phyloP scores from a whole-genome alignment of 2,329 filamentous ascomycete genomes.

The Aspergillus udagawae region DNA sequence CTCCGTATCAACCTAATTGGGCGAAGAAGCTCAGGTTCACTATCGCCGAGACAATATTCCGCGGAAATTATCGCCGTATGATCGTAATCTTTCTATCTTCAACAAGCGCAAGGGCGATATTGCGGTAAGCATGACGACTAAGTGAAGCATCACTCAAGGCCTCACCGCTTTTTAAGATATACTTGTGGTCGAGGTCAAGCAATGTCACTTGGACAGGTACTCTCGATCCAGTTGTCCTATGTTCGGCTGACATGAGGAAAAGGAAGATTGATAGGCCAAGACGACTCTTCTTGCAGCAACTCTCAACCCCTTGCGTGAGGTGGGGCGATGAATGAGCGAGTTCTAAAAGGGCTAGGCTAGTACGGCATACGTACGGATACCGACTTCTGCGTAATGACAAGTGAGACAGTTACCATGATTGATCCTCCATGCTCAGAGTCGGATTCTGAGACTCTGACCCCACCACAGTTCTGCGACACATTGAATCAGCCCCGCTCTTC shows the following conservation, averaged over 20 bases:
- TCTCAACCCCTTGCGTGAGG: constrained; percentile 21
- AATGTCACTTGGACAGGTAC: constrained; percentile 13
- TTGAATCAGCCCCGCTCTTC: background rate
- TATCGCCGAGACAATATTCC: background rate
- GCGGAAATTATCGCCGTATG: background rate
- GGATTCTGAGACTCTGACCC: too few species aligned
- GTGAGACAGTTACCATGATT: too few species aligned
- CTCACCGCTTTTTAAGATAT: constrained; percentile 12
- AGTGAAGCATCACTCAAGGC: constrained; percentile 7
- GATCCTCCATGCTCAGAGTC: too few species aligned
- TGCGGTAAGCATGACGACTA: background rate
- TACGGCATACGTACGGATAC: background rate
- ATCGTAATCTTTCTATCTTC: background rate
- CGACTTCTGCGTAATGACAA: background rate
- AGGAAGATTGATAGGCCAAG: constrained; percentile 17
- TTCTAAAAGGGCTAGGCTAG: background rate
- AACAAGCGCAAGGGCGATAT: background rate
- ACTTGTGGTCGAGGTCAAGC: background rate
- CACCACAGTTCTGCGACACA: too few species aligned
- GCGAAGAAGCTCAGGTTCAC: background rate
- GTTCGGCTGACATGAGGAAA: constrained; percentile 13
- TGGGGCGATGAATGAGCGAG: constrained; percentile 1
- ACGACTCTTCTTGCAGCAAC: constrained; percentile 15
- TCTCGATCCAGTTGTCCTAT: constrained; percentile 14
- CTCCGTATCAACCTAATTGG: too few species aligned